Evolutionary conservation across 441 rosid genomes (phyloP), one percentile per base, ranked within the genome.

Genomic region (Euphorbia corollata): DNA sequence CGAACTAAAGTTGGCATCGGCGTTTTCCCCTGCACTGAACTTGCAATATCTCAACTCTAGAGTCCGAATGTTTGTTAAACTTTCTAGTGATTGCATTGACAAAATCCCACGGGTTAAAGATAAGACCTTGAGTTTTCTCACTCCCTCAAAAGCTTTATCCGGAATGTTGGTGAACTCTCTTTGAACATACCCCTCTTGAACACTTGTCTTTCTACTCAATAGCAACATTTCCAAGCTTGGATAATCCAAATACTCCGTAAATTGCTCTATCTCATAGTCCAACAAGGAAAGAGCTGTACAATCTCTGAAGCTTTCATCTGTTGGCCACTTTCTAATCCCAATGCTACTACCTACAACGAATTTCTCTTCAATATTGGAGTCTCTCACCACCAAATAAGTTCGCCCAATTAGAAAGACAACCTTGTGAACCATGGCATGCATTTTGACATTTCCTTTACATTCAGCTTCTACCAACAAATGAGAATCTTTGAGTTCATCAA

Each of bases 371-470:
- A 0, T 34, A 11, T 34, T n/a, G 0, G 73, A 68, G 0, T 57
- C 19, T 50, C 20, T 3, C 7, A 13, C 51, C 12, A 15, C 45
- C 6, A 5, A 16, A 43, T 67, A 41, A n/a, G 39, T 68, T 47
- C 27, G 43, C 57, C 71, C 71, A 19, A 78, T 61, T 73, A 55
- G 27, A 0, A 72, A 12, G 54, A 68, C 72, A 16, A 64, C 51
- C 32, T 75, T 73, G 36, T 59, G 79, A 67, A 75, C 77, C 32
- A 72, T 6, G 18, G 69, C 74, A 63, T 72, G 74, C 74, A 78
- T 75, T 47, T 63, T 78, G 8, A 69, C 68, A n/a, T 30, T 16
- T 56, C 61, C 63, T 63, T 66, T 19, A n/a, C 30, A 8, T 36
- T 18, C 27, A 36, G 38, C 50, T 27, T 64, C 75, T 23, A 75